These are phyloP conservation scores for Kwoniella europaea DNA, from an alignment of 768 basidiomycete genomes.

Conservation along the genomic window DNA sequence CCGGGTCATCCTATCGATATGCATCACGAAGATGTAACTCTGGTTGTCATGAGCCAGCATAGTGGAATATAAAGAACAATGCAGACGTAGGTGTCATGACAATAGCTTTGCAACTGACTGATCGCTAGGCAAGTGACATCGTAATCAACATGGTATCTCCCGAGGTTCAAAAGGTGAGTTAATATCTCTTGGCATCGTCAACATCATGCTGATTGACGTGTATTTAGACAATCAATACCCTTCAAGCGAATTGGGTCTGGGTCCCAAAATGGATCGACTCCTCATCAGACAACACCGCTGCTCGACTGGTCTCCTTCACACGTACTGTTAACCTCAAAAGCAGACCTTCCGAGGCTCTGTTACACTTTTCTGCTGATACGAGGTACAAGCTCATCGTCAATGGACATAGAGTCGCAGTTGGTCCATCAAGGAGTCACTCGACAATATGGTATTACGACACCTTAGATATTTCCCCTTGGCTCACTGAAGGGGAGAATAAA, in stretches of 20 bases:
- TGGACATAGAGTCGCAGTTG: constrained; percentile 30
- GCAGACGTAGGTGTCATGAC: too few species aligned
- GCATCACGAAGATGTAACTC: too few species aligned
- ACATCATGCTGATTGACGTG: background rate
- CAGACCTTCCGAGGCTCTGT: constrained; percentile 1
- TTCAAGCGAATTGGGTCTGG: constrained; percentile 30
- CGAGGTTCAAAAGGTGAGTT: background rate
- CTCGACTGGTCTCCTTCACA: constrained; percentile 22
- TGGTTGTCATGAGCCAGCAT: too few species aligned
- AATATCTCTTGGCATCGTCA: background rate
- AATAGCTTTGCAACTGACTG: too few species aligned
- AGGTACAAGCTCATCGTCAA: constrained; percentile 42
- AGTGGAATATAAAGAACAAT: too few species aligned
- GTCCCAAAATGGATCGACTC: constrained; percentile 25
- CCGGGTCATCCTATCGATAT: too few species aligned
- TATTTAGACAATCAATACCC: constrained; percentile 20
- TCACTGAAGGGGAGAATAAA: constrained; percentile 23
- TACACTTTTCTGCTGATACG: constrained; percentile 35
- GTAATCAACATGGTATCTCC: background rate
- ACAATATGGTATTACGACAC: constrained; percentile 38
- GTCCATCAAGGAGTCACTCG: constrained; percentile 26
- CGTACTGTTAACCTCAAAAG: constrained; percentile 6
- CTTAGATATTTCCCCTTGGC: constrained; percentile 26
- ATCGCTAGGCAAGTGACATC: too few species aligned
- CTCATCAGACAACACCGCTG: constrained; percentile 15